Percentiles rank a stretch among this genome's conserved stretches.
phyloP scores from a whole-genome alignment of 2,329 filamentous ascomycete species.

The Xylaria sp. region DNA sequence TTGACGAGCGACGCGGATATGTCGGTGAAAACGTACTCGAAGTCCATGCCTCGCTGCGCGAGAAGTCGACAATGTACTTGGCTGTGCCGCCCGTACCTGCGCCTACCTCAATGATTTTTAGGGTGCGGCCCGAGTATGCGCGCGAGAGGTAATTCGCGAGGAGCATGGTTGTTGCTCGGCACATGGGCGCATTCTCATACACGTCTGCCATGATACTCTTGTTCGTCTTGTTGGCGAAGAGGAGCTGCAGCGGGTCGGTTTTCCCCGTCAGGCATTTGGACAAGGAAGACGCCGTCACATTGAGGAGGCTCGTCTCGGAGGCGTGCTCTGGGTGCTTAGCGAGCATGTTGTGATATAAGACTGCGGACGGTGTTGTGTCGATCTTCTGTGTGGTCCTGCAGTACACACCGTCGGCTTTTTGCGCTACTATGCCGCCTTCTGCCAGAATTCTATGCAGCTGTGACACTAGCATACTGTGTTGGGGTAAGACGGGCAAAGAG shows the following conservation, averaged over 20 bases:
- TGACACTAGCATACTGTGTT: too few species aligned
- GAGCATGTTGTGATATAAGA: neutral
- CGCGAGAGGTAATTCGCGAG: neutral
- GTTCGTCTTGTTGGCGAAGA: neutral
- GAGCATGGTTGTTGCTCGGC: neutral
- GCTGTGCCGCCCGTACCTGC: constrained; percentile 47
- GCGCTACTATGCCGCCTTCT: too few species aligned
- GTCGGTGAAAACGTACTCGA: constrained; percentile 53
- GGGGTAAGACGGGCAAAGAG: too few species aligned
- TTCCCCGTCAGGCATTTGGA: neutral
- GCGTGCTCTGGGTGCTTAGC: neutral
- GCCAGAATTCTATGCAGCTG: too few species aligned
- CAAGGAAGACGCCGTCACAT: neutral
- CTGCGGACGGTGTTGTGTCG: too few species aligned
- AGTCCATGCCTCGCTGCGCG: constrained; percentile 23
- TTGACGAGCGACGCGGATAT: constrained; percentile 38
- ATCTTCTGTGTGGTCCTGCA: neutral
- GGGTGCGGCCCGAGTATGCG: neutral
- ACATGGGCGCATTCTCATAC: neutral
- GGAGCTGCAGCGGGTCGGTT: neutral
- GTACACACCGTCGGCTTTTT: neutral
- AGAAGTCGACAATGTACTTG: constrained; percentile 39
- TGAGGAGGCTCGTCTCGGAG: neutral
- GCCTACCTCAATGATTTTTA: constrained; percentile 11
- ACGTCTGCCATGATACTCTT: neutral